These are phyloP conservation scores for Alloteropsis semialata DNA, from an alignment of 176 grass and related monocot genomes.

Conservation along the genomic window DNA sequence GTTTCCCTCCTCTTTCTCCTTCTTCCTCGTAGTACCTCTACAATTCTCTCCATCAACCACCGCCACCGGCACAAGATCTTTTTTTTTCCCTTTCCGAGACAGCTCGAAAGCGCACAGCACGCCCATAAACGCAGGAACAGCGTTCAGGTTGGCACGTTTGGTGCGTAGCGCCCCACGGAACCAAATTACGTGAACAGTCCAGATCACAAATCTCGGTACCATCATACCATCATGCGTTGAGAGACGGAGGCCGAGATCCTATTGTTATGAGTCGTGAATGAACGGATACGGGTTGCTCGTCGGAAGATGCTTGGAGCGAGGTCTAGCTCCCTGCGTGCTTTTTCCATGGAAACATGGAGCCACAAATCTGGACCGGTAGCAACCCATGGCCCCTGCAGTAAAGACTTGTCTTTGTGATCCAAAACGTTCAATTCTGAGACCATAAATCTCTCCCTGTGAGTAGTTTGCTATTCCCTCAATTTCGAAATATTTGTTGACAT, in stretches of 20 bases:
- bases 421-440: too few relatives aligned
- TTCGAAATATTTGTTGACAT: too few relatives aligned
- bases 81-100: neutral
- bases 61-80: neutral
- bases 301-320: neutral
- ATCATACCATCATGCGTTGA: neutral
- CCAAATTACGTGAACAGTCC: slow-evolving; percentile 12
- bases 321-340: too few relatives aligned
- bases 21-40: too few relatives aligned
- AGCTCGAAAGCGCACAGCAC: slow-evolving; percentile 17
- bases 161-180: neutral
- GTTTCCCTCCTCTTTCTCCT: too few relatives aligned
- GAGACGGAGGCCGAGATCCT: neutral
- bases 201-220: neutral
- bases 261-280: too few relatives aligned
- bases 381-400: too few relatives aligned
- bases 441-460: too few relatives aligned
- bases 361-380: neutral
- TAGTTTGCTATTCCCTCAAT: too few relatives aligned
- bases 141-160: slow-evolving; percentile 14
- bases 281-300: neutral
- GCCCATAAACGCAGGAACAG: neutral
- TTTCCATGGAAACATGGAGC: neutral
- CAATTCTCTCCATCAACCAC: neutral
- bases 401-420: too few relatives aligned